These are phyloP conservation scores for Diaporthe citri DNA, from an alignment of 2,329 filamentous ascomycete species.

Conservation along the genomic window DNA sequence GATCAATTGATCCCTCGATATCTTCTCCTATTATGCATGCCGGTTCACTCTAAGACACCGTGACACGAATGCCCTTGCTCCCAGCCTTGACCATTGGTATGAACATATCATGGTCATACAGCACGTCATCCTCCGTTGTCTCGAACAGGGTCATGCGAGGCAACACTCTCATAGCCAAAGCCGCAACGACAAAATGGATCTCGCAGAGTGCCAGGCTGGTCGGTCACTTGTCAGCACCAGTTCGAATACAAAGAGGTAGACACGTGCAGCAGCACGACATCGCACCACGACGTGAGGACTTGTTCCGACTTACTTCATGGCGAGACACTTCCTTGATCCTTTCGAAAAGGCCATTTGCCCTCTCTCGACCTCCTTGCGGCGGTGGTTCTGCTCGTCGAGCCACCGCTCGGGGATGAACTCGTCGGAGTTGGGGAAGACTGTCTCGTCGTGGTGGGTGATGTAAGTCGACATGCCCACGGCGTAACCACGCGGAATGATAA, in stretches of 20 bases:
- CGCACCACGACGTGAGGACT: not conserved
- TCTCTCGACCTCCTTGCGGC: slow-evolving; percentile 33
- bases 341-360: slow-evolving; percentile 29
- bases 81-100: slow-evolving; percentile 32
- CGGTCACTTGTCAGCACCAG: not conserved
- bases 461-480: slow-evolving; percentile 41
- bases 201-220: slow-evolving; percentile 34
- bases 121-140: slow-evolving; percentile 32
- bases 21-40: too few species aligned
- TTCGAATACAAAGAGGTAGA: too few species aligned
- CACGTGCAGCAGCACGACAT: not conserved
- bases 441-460: slow-evolving; percentile 40
- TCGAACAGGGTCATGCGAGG: slow-evolving; percentile 31
- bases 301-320: slow-evolving; percentile 31
- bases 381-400: slow-evolving; percentile 37
- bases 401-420: slow-evolving; percentile 43
- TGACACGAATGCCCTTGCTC: slow-evolving; percentile 31
- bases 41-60: not conserved
- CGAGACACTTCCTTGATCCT: slow-evolving; percentile 26
- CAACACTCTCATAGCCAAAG: slow-evolving; percentile 22
- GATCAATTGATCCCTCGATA: too few species aligned
- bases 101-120: slow-evolving; percentile 37
- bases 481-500: slow-evolving; percentile 42
- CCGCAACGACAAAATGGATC: slow-evolving; percentile 26
- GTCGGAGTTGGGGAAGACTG: slow-evolving; percentile 38